Percentiles rank a stretch among this genome's conserved stretches.
phyloP scores from a whole-genome alignment of 768 basidiomycete species.

The Ramaria rubella region DNA sequence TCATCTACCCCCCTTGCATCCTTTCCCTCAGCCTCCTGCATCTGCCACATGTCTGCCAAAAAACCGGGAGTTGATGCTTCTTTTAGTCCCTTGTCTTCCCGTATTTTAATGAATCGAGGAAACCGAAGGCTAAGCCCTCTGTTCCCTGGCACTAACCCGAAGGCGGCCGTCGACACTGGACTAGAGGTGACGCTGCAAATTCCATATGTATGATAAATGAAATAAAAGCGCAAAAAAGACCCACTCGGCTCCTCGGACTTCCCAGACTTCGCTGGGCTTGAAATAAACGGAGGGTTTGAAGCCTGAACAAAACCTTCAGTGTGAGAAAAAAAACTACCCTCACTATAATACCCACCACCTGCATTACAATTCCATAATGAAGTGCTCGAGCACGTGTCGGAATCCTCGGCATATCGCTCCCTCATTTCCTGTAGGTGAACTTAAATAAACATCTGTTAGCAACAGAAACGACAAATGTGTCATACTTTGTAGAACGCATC shows the following conservation, averaged over 20 bases:
- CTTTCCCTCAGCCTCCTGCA: conserved; percentile 39
- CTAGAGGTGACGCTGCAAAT: conserved; percentile 65
- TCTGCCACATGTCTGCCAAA: conserved; percentile 60
- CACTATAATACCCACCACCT: conserved; percentile 43
- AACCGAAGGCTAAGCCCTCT: conserved; percentile 82
- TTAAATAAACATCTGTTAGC: neutral
- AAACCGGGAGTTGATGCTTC: conserved; percentile 67
- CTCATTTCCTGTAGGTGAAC: conserved; percentile 45
- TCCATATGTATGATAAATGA: neutral
- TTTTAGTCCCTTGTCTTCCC: conserved; percentile 69
- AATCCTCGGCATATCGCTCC: conserved; percentile 56
- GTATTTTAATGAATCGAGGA: conserved; percentile 70
- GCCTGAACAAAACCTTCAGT: conserved; percentile 31
- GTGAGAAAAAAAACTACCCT: neutral
- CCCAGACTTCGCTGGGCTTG: conserved; percentile 77
- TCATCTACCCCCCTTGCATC: conserved; percentile 44
- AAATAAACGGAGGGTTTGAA: conserved; percentile 64
- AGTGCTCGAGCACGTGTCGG: conserved; percentile 45
- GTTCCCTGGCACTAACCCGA: conserved; percentile 46
- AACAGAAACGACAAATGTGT: neutral
- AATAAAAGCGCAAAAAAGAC: conserved; percentile 14
- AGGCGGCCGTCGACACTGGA: conserved; percentile 77
- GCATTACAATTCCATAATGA: conserved; percentile 56
- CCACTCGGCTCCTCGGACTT: conserved; percentile 74
- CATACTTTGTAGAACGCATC: conserved; percentile 72